Percentiles rank a stretch among this genome's conserved stretches.
phyloP scores from a whole-genome alignment of 768 basidiomycete genomes.

The Auriscalpium vulgare region DNA sequence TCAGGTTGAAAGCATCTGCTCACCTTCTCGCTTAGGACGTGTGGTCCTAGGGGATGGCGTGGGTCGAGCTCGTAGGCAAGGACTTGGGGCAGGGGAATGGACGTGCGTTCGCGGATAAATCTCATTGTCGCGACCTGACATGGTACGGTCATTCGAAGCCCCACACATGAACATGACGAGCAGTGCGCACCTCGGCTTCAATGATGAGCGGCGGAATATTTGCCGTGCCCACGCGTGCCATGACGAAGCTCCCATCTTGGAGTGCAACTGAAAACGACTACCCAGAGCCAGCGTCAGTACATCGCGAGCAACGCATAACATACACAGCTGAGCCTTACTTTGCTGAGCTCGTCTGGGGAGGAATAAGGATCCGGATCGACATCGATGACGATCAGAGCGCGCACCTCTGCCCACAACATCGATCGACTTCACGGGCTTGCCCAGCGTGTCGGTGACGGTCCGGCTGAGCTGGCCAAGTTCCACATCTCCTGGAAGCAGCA shows the following conservation, averaged over 20 bases:
- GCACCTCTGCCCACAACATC: constrained; percentile 20
- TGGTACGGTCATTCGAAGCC: background rate
- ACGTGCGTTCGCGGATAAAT: constrained; percentile 20
- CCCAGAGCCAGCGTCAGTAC: background rate
- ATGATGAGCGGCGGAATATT: constrained; percentile 10
- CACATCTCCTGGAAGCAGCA: constrained; percentile 5
- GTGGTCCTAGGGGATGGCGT: constrained; percentile 14
- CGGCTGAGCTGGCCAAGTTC: constrained; percentile 16
- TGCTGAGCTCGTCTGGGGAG: constrained; percentile 5
- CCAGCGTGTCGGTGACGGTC: constrained; percentile 12
- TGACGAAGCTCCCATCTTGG: constrained; percentile 15
- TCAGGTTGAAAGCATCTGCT: background rate
- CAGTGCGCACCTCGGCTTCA: constrained; percentile 15
- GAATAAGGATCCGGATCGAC: background rate
- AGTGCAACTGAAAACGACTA: constrained; percentile 20
- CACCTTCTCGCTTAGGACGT: constrained; percentile 22
- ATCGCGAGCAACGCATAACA: constrained; percentile 6
- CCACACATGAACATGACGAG: background rate
- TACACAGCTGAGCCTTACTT: background rate
- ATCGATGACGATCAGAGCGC: background rate
- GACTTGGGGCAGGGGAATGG: constrained; percentile 21
- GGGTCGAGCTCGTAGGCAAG: constrained; percentile 12
- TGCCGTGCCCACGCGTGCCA: constrained; percentile 14
- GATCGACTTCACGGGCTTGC: constrained; percentile 13
- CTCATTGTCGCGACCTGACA: constrained; percentile 23